Evolutionary conservation across 2,329 filamentous ascomycete genomes (phyloP).

Genomic region (Teratosphaeria nubilosa): DNA sequence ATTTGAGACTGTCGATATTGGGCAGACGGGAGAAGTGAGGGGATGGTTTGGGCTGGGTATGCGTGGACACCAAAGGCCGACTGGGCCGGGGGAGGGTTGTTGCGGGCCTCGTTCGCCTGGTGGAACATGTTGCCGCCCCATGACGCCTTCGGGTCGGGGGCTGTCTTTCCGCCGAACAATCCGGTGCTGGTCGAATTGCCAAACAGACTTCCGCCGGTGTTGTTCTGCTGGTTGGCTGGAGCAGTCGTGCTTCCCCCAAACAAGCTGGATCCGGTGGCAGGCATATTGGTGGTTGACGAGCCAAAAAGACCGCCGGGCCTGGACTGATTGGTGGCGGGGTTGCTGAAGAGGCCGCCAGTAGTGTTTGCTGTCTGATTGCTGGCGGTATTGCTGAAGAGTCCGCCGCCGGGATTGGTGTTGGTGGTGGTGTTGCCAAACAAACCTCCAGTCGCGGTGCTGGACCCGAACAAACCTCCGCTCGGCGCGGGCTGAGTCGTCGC

Average conservation of each 20-base stretch:
- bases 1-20: constrained; percentile 10
- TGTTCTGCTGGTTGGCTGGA: not conserved
- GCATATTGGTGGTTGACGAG: constrained; percentile 1
- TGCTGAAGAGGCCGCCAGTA: constrained; percentile 3
- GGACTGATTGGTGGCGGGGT: constrained; percentile 7
- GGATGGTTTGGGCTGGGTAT: constrained; percentile 1
- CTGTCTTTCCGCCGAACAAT: constrained; percentile 4
- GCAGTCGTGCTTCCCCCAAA: constrained; percentile 6
- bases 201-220: constrained; percentile 25
- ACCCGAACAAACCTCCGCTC: constrained; percentile 15
- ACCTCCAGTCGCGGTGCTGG: constrained; percentile 10
- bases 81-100: not conserved
- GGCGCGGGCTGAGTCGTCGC: constrained; percentile 11
- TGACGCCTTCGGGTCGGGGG: not conserved
- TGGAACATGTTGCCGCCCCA: constrained; percentile 3
- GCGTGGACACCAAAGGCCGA: constrained; percentile 10
- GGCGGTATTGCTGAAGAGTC: constrained; percentile 5
- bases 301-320: constrained; percentile 4
- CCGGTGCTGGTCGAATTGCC: constrained; percentile 7
- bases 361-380: constrained; percentile 1
- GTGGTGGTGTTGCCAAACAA: constrained; percentile 26
- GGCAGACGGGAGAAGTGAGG: constrained; percentile 9
- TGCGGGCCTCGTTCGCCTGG: not conserved
- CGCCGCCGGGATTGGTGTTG: constrained; percentile 1
- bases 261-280: not conserved